Percentiles rank a stretch among this genome's conserved stretches.
phyloP scores from a whole-genome alignment of 257 asterid genomes.

The Cynanchum wilfordii region DNA sequence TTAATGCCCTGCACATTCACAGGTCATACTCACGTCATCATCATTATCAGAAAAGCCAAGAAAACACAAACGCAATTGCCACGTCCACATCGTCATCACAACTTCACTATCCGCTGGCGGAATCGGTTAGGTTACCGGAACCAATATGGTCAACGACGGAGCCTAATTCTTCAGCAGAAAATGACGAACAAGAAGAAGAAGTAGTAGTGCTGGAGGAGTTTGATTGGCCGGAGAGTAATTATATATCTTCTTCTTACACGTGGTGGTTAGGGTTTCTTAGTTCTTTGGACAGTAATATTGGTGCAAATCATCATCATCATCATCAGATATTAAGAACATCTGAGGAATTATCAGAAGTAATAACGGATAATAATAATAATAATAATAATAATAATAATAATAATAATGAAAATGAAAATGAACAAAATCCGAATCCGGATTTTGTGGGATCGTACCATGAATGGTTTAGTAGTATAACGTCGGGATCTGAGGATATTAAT shows the following conservation, averaged over 20 bases:
- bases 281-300: conserved; percentile 21
- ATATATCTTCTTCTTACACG: conserved; percentile 22
- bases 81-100: neutral
- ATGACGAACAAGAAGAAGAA: conserved; percentile 5
- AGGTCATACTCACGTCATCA: conserved; percentile 7
- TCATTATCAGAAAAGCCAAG: neutral
- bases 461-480: conserved; percentile 24
- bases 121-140: conserved; percentile 27
- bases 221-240: conserved; percentile 26
- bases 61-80: neutral
- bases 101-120: conserved; percentile 23
- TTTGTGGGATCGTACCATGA: conserved; percentile 4
- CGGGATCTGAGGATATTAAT: neutral
- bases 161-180: conserved; percentile 25
- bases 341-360: no score
- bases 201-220: conserved; percentile 13
- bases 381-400: no score
- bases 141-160: conserved; percentile 45
- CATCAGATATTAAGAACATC: no score
- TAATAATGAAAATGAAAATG: neutral
- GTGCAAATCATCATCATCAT: no score
- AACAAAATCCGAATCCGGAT: conserved; percentile 11
- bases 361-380: no score
- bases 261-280: conserved; percentile 44
- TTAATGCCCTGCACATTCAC: conserved; percentile 32